phyloP scores from a whole-genome alignment of 2,329 filamentous ascomycete genomes.

The Ambrosiella beaveri region DNA sequence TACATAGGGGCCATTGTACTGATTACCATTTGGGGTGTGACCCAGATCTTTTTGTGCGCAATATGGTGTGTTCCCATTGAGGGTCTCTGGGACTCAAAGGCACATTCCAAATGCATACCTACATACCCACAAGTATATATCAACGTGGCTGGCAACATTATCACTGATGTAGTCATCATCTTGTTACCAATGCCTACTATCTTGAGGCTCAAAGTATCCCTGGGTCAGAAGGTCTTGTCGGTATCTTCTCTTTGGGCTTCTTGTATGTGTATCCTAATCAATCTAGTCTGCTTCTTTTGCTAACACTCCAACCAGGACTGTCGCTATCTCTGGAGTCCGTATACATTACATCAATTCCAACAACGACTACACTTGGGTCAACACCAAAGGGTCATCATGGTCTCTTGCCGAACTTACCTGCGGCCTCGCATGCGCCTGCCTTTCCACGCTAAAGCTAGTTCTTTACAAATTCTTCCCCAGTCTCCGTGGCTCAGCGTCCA shows the following conservation, averaged over 20 bases:
- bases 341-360: constrained; percentile 14
- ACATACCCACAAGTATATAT: constrained; percentile 16
- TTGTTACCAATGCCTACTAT: constrained; percentile 17
- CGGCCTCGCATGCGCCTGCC: constrained; percentile 15
- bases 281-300: not conserved
- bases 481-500: constrained; percentile 8
- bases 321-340: constrained; percentile 16
- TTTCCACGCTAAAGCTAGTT: constrained; percentile 17
- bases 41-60: constrained; percentile 17
- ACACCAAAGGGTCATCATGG: constrained; percentile 16
- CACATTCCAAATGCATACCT: constrained; percentile 15
- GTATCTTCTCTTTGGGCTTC: constrained; percentile 18
- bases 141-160: constrained; percentile 18
- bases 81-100: constrained; percentile 17
- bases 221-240: constrained; percentile 15
- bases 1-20: constrained; percentile 17
- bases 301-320: constrained; percentile 12
- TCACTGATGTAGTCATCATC: constrained; percentile 18
- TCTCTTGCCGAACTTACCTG: constrained; percentile 16
- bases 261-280: constrained; percentile 14
- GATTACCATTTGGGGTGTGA: constrained; percentile 17
- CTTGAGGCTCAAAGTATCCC: constrained; percentile 15
- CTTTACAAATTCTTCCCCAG: constrained; percentile 16
- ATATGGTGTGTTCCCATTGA: constrained; percentile 18
- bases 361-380: constrained; percentile 16